Evolutionary conservation across 768 basidiomycete species (phyloP).

Genomic region (Lactarius hengduanensis): DNA sequence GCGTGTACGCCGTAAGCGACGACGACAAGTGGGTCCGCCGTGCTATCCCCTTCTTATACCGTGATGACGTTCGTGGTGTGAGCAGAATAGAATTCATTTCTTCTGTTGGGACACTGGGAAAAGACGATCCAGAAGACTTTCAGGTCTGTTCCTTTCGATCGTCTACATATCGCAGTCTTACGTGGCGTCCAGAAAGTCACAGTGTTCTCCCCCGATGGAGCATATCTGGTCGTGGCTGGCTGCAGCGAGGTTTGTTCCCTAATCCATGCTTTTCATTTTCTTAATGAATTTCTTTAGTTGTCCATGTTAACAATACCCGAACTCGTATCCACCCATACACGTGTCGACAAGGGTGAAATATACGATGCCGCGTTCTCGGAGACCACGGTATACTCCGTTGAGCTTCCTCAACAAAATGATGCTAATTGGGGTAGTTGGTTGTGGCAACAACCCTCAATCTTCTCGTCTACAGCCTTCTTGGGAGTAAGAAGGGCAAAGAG

Average conservation of each 20-base stretch:
- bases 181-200: constrained; percentile 75
- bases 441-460: constrained; percentile 64
- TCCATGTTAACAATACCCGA: constrained; percentile 32
- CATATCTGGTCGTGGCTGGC: constrained; percentile 69
- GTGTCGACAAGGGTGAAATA: constrained; percentile 69
- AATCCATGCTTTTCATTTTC: not conserved
- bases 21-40: constrained; percentile 53
- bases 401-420: not conserved
- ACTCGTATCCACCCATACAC: constrained; percentile 48
- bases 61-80: constrained; percentile 3
- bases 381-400: constrained; percentile 46
- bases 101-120: constrained; percentile 60
- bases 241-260: constrained; percentile 56
- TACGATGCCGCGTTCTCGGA: constrained; percentile 82
- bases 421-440: constrained; percentile 48
- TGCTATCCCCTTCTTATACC: not conserved
- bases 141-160: constrained; percentile 53
- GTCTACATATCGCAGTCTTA: constrained; percentile 9
- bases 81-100: constrained; percentile 52
- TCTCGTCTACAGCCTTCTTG: constrained; percentile 57
- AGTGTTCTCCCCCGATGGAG: constrained; percentile 67
- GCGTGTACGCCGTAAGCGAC: constrained; percentile 55
- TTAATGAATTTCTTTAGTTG: constrained; percentile 26
- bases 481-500: constrained; percentile 43
- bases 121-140: constrained; percentile 72